These are phyloP conservation scores for Sedum album DNA, from an alignment of 164 flowering plant species.

Conservation along the genomic window DNA sequence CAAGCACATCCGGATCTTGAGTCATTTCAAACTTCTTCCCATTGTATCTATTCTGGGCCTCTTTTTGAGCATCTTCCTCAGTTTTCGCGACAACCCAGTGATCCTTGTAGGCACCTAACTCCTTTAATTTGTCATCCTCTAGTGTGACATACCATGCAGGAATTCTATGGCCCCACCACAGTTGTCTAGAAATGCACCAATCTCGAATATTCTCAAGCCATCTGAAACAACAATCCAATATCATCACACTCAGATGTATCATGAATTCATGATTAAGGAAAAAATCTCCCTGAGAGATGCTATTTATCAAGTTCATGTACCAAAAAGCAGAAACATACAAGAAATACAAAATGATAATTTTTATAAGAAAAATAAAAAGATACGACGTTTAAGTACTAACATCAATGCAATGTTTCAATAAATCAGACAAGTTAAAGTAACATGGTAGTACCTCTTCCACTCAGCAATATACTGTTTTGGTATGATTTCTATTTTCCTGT, in stretches of 20 bases:
- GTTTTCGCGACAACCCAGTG: slow-evolving; percentile 91
- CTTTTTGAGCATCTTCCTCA: slow-evolving; percentile 58
- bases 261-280: background rate
- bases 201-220: slow-evolving; percentile 95
- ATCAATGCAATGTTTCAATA: too few species aligned
- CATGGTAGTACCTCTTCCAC: slow-evolving; percentile 72
- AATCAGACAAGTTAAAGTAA: background rate
- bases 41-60: slow-evolving; percentile 43
- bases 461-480: slow-evolving; percentile 81
- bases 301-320: background rate
- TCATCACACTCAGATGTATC: background rate
- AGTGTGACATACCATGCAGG: slow-evolving; percentile 93
- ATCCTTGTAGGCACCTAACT: slow-evolving; percentile 64
- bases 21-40: too few species aligned
- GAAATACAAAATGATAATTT: background rate
- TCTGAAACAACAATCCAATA: slow-evolving; percentile 29
- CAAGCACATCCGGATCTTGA: too few species aligned
- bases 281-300: background rate
- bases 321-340: background rate
- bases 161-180: slow-evolving; percentile 99
- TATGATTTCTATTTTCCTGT: slow-evolving; percentile 60
- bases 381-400: too few species aligned
- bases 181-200: slow-evolving; percentile 98
- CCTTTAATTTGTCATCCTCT: slow-evolving; percentile 68
- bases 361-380: too few species aligned